phyloP scores from a whole-genome alignment of 805 yeast genomes.

The Hagleromyces aurorensis region DNA sequence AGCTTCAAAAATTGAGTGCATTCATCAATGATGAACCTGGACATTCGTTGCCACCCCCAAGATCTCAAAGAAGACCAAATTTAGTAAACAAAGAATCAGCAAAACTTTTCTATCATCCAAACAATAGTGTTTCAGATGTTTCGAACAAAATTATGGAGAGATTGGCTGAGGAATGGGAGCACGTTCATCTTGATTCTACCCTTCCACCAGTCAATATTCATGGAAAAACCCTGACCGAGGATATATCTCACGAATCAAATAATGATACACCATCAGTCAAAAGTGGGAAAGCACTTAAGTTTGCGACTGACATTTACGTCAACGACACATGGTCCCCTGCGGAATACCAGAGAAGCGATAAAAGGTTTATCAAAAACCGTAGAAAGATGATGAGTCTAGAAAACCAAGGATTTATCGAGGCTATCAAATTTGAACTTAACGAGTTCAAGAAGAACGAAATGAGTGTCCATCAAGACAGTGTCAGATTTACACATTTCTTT shows the following conservation, averaged over 20 bases:
- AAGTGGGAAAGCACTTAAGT: constrained; percentile 14
- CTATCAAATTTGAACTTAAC: constrained; percentile 58
- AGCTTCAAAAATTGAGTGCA: constrained; percentile 18
- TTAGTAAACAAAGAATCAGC: constrained; percentile 15
- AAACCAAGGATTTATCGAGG: constrained; percentile 15
- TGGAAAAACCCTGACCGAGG: too few species aligned
- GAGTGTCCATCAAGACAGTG: constrained; percentile 59
- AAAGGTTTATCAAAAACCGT: constrained; percentile 14
- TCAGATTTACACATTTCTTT: constrained; percentile 58
- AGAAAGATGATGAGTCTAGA: constrained; percentile 16
- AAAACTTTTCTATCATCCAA: constrained; percentile 16
- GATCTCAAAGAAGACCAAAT: constrained; percentile 23
- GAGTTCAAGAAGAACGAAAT: constrained; percentile 54
- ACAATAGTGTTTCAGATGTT: constrained; percentile 4
- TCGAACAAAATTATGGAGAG: constrained; percentile 10
- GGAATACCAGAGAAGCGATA: constrained; percentile 26
- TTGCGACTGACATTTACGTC: constrained; percentile 22
- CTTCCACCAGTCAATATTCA: constrained; percentile 2
- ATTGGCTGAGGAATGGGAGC: constrained; percentile 20
- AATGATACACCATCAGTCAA: not conserved
- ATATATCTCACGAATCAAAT: not conserved
- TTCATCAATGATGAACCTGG: constrained; percentile 10
- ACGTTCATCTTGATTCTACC: constrained; percentile 14
- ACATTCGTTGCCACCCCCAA: constrained; percentile 14
- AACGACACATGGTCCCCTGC: constrained; percentile 23